Evolutionary conservation across 2,329 filamentous ascomycete species (phyloP).

Genomic region (Apiospora malaysiana): DNA sequence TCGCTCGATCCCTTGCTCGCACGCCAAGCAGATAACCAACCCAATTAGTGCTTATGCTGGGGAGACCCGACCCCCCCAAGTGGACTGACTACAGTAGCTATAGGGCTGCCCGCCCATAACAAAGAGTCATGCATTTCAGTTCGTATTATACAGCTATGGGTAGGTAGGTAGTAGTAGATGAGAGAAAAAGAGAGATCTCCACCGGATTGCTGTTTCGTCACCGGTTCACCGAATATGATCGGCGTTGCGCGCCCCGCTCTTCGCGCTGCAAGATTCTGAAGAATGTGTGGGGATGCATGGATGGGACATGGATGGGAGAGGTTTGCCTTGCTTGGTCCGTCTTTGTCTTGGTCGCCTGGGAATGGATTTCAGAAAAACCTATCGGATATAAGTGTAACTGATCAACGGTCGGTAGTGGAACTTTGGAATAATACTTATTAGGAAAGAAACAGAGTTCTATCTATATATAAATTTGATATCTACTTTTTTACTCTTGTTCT

Average conservation of each 20-base stretch:
- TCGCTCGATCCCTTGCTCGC: background rate
- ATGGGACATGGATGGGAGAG: too few species aligned
- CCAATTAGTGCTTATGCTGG: background rate
- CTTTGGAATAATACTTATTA: too few species aligned
- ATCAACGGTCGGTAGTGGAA: background rate
- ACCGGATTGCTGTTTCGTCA: constrained; percentile 10
- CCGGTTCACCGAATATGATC: constrained; percentile 17
- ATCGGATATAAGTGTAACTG: background rate
- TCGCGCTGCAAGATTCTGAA: background rate
- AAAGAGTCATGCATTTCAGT: background rate
- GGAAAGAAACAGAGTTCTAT: background rate
- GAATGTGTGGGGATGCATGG: background rate
- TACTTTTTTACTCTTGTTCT: too few species aligned
- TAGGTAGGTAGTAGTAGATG: too few species aligned
- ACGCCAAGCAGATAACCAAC: background rate
- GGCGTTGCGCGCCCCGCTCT: background rate
- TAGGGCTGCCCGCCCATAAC: background rate
- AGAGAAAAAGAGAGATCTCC: background rate
- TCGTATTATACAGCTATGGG: background rate
- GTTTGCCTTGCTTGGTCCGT: background rate
- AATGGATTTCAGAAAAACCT: background rate
- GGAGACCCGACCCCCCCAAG: background rate
- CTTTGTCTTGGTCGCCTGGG: background rate
- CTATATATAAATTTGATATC: background rate
- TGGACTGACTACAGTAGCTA: background rate